Conservation (phyloP, 768 basidiomycete genomes). For the Gloeostereum incarnatum region DNA sequence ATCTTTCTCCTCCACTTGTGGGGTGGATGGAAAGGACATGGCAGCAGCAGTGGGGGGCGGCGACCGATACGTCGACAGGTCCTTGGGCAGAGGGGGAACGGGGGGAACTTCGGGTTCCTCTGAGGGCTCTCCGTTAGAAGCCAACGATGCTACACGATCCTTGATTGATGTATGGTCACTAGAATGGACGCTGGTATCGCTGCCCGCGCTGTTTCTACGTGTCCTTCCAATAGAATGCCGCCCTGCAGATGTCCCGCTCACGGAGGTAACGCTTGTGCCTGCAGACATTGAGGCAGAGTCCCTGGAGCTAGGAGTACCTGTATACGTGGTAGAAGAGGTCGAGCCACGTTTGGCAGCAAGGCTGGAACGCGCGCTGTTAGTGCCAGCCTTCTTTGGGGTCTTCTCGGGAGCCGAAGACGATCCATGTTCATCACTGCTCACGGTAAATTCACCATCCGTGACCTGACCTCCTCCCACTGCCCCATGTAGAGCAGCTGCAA, state of each 20-base stretch:
- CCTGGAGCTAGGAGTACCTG: conserved; percentile 69
- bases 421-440: conserved; percentile 55
- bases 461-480: conserved; percentile 25
- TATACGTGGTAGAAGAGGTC: conserved; percentile 83
- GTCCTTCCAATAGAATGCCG: conserved; percentile 64
- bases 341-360: conserved; percentile 85
- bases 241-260: conserved; percentile 62
- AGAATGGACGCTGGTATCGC: conserved; percentile 75
- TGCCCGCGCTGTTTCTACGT: conserved; percentile 76
- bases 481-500: conserved; percentile 31
- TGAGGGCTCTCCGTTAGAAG: conserved; percentile 44
- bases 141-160: conserved; percentile 59
- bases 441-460: too few relatives aligned
- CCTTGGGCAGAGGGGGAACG: conserved; percentile 89
- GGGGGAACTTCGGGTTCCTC: conserved; percentile 77
- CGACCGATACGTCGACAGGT: conserved; percentile 68
- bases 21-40: conserved; percentile 38
- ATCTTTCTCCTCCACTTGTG: conserved; percentile 38
- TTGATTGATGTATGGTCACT: conserved; percentile 53
- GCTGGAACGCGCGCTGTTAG: conserved; percentile 53
- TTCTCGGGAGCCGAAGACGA: conserved; percentile 41
- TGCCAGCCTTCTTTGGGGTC: conserved; percentile 54
- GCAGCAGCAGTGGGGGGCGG: conserved; percentile 54
- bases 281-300: conserved; percentile 81
- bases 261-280: conserved; percentile 69